Conservation (phyloP, 495 filamentous ascomycete species). For the Talaromyces liani region DNA sequence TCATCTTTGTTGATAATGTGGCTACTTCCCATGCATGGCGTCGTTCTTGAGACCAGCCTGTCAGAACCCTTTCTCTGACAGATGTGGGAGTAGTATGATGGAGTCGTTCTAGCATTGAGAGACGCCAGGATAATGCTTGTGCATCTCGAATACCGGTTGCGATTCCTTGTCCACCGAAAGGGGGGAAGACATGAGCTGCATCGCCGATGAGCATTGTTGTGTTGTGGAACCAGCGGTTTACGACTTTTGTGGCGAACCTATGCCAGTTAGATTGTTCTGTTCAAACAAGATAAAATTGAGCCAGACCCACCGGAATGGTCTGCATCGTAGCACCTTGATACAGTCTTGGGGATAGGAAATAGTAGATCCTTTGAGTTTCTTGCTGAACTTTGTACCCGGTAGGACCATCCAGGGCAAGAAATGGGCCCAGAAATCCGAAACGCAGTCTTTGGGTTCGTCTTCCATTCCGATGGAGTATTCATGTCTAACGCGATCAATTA, state of each 20-base stretch:
- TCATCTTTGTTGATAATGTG: conserved; percentile 5
- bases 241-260: conserved; percentile 25
- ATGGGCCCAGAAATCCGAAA: conserved; percentile 10
- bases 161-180: conserved; percentile 42
- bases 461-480: neutral
- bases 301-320: conserved; percentile 23
- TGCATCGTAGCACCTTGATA: conserved; percentile 32
- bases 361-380: neutral
- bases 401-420: conserved; percentile 3
- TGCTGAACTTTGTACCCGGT: neutral
- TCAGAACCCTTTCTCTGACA: neutral
- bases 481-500: conserved; percentile 6
- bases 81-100: neutral
- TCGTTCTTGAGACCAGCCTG: conserved; percentile 7
- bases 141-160: conserved; percentile 26
- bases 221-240: conserved; percentile 34
- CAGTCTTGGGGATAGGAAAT: conserved; percentile 35
- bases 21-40: conserved; percentile 7
- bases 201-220: conserved; percentile 35
- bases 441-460: neutral
- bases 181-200: conserved; percentile 42
- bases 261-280: neutral
- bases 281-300: neutral
- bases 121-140: conserved; percentile 30
- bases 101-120: conserved; percentile 20